Conservation (phyloP, 345 rosid species). For the Erysimum cheiranthoides region DNA sequence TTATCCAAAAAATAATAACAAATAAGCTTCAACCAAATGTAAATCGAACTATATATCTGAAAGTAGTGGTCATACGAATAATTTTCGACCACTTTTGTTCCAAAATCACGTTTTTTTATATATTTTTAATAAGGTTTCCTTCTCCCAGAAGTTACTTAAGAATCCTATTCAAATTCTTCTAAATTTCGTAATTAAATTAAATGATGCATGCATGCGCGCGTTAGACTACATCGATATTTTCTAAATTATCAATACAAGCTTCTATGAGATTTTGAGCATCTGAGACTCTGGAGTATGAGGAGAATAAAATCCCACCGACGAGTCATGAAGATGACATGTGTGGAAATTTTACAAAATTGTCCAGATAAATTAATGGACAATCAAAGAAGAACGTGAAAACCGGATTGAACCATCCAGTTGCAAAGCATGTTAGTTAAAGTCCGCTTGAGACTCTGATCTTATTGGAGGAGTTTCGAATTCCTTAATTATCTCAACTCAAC, state of each 20-base stretch:
- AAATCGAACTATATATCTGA: constrained; percentile 5
- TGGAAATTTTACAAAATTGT: too few relatives aligned
- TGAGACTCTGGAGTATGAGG: neutral
- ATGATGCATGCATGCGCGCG: constrained; percentile 30
- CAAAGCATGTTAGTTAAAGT: too few relatives aligned
- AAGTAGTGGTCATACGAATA: constrained; percentile 29
- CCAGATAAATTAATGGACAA: too few relatives aligned
- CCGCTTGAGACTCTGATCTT: too few relatives aligned
- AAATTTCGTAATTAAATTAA: constrained; percentile 4
- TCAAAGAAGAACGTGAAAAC: too few relatives aligned
- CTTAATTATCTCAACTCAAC: too few relatives aligned
- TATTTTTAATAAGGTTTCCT: neutral
- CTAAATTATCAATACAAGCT: neutral
- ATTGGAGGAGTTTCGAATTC: too few relatives aligned
- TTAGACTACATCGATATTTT: neutral
- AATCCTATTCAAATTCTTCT: constrained; percentile 41
- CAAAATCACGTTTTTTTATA: neutral
- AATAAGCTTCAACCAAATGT: too few relatives aligned
- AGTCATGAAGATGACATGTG: too few relatives aligned
- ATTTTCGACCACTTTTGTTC: constrained; percentile 18
- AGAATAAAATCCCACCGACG: neutral
- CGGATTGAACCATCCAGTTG: too few relatives aligned
- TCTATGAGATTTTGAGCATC: neutral
- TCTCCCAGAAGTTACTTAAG: constrained; percentile 34
- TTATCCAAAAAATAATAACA: too few relatives aligned